These are phyloP conservation scores for Arthrobotrys megalospora DNA, from an alignment of 2,329 filamentous ascomycete genomes.

Conservation along the genomic window DNA sequence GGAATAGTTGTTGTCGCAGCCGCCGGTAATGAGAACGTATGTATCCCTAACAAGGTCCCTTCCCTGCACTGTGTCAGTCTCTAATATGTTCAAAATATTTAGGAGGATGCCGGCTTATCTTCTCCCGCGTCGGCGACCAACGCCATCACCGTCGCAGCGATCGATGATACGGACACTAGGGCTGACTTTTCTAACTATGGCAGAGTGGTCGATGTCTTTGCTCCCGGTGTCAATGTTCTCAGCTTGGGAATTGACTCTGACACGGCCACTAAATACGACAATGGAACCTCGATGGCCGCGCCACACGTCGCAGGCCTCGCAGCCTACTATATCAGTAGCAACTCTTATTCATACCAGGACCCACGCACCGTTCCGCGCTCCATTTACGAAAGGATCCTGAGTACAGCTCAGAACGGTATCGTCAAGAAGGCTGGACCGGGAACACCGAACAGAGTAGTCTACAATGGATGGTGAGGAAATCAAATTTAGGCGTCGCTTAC, in stretches of 20 bases:
- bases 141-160: conserved; percentile 73
- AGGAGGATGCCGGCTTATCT: conserved; percentile 68
- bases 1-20: conserved; percentile 73
- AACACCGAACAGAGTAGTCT: too few relatives aligned
- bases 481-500: too few relatives aligned
- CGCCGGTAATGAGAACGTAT: conserved; percentile 72
- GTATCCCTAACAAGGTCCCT: not conserved
- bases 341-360: conserved; percentile 3
- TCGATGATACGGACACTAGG: conserved; percentile 67
- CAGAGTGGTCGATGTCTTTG: conserved; percentile 71
- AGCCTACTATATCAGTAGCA: conserved; percentile 74
- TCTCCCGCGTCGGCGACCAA: conserved; percentile 71
- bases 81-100: not conserved
- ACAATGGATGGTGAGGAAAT: too few relatives aligned
- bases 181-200: conserved; percentile 72
- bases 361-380: conserved; percentile 19
- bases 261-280: conserved; percentile 70
- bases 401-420: too few relatives aligned
- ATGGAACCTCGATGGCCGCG: conserved; percentile 77
- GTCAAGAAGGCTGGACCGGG: too few relatives aligned
- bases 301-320: conserved; percentile 79
- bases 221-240: conserved; percentile 70
- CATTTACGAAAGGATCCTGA: too few relatives aligned
- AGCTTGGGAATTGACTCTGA: conserved; percentile 70
- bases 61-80: not conserved